These are phyloP conservation scores for Cladosporium austrohemisphaericum DNA, from an alignment of 2,329 filamentous ascomycete genomes.

Conservation along the genomic window DNA sequence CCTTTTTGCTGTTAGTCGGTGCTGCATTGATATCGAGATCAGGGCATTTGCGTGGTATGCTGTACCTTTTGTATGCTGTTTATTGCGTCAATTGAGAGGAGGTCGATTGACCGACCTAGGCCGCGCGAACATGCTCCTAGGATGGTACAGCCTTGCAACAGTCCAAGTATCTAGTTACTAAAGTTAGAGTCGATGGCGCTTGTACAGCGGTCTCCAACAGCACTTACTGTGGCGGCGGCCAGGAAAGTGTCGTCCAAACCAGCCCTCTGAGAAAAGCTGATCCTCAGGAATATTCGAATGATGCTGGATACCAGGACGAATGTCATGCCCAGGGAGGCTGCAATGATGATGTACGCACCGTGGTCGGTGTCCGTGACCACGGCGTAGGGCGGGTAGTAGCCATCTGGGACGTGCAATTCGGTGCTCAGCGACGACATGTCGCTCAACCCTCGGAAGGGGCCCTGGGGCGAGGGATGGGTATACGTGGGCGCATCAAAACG, in stretches of 20 bases:
- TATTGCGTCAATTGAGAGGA: constrained; percentile 12
- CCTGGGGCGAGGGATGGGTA: constrained; percentile 6
- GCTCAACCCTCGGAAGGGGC: constrained; percentile 2
- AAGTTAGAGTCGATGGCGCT: neutral
- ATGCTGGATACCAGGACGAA: constrained; percentile 18
- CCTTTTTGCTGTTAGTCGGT: constrained; percentile 12
- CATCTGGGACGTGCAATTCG: constrained; percentile 19
- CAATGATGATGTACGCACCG: constrained; percentile 36
- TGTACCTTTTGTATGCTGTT: constrained; percentile 8
- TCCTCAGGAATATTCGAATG: constrained; percentile 19
- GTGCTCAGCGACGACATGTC: constrained; percentile 13
- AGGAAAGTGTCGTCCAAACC: constrained; percentile 20
- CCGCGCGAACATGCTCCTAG: constrained; percentile 20
- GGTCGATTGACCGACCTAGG: constrained; percentile 15
- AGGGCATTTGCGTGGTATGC: neutral
- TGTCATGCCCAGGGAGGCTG: constrained; percentile 19
- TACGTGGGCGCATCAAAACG: constrained; percentile 4
- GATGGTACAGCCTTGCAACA: constrained; percentile 17
- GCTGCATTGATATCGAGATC: neutral
- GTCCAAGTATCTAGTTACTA: constrained; percentile 11
- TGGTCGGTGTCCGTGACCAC: constrained; percentile 31
- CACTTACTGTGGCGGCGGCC: constrained; percentile 16
- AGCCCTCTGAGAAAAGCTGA: constrained; percentile 13
- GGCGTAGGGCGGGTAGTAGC: constrained; percentile 21
- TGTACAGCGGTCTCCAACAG: too few relatives aligned